Evolutionary conservation across 805 yeast species (phyloP).

Genomic region (Suhomyces prunicola): DNA sequence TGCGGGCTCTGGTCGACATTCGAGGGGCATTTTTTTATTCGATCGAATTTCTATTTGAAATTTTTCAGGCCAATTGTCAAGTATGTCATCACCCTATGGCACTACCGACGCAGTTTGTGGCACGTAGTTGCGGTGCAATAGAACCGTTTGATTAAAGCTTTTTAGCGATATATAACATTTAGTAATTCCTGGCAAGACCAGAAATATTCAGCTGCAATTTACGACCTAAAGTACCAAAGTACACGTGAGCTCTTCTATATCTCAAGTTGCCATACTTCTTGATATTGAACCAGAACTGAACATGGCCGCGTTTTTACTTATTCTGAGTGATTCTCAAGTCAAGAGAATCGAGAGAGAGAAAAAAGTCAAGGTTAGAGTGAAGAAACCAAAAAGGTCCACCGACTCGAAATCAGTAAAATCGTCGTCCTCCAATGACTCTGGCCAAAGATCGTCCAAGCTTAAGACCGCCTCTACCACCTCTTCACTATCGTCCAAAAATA

Average conservation of each 20-base stretch:
- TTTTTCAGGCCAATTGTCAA: not conserved
- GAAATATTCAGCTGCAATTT: not conserved
- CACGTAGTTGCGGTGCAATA: not conserved
- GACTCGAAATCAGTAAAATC: conserved; percentile 3
- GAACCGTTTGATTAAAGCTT: not conserved
- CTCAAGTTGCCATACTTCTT: not conserved
- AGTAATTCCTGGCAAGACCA: not conserved
- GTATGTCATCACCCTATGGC: not conserved
- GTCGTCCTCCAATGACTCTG: not conserved
- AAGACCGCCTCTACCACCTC: not conserved
- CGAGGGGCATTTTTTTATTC: not conserved
- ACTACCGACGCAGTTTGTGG: not conserved
- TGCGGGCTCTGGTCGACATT: not conserved
- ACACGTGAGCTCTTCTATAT: not conserved
- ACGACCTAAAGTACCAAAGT: not conserved
- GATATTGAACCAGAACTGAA: not conserved
- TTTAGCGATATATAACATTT: not conserved
- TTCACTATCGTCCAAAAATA: not conserved
- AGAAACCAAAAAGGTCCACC: not conserved
- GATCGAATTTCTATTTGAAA: not conserved
- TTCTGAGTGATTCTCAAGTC: conserved; percentile 4
- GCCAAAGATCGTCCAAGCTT: not conserved
- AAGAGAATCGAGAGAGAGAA: conserved; percentile 6
- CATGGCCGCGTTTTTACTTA: conserved; percentile 11
- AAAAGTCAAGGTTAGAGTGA: not conserved